phyloP scores from a whole-genome alignment of 208 protist species.

The Tritrichomonas musculus region DNA sequence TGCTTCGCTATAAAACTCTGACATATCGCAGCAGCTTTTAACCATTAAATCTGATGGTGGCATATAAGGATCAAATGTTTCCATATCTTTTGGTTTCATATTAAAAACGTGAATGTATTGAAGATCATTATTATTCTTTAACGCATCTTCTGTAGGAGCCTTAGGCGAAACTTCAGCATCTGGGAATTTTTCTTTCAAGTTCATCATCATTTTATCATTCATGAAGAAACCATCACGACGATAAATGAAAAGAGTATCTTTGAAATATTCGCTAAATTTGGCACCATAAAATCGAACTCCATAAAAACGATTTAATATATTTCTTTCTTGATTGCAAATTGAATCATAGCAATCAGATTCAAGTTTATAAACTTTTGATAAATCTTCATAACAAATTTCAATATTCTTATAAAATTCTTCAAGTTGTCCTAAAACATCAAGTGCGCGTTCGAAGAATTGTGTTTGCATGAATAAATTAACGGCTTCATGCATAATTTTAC shows the following conservation, averaged over 20 bases:
- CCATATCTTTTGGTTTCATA: not conserved
- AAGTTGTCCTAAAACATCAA: not conserved
- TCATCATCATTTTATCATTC: not conserved
- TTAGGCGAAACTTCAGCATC: not conserved
- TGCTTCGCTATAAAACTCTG: not conserved
- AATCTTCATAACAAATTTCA: too few relatives aligned
- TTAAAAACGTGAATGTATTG: not conserved
- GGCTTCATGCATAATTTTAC: not conserved
- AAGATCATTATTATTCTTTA: not conserved
- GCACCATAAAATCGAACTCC: not conserved
- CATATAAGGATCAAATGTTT: not conserved
- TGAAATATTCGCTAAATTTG: not conserved
- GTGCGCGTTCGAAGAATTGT: not conserved
- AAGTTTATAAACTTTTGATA: not conserved
- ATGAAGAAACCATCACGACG: not conserved
- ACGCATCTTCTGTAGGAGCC: not conserved
- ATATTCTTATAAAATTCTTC: not conserved
- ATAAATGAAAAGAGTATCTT: not conserved
- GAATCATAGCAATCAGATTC: not conserved
- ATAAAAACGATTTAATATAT: not conserved
- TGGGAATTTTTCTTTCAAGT: slow-evolving; percentile 20
- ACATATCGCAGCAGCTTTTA: not conserved
- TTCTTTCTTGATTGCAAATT: not conserved
- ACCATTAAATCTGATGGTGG: not conserved
- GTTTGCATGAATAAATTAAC: not conserved